Evolutionary conservation across 73 alveolate genomes (phyloP).

Genomic region (Effrenium voratum): DNA sequence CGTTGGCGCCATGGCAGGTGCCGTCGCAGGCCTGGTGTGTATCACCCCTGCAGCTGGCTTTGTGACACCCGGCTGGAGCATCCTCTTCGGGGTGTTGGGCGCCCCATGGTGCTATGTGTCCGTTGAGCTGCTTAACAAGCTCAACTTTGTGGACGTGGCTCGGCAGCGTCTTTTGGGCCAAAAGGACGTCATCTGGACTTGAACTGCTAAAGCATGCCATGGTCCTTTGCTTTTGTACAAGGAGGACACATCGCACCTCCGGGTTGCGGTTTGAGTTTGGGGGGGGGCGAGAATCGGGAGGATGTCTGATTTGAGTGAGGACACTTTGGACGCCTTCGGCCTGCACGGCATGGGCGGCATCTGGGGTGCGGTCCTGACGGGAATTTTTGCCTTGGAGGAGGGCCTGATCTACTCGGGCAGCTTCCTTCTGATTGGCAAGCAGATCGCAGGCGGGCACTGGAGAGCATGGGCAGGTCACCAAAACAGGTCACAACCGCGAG

Average conservation of each 20-base stretch:
- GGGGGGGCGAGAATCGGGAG: too few relatives aligned
- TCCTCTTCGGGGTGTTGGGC: conserved; percentile 42
- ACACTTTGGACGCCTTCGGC: conserved; percentile 50
- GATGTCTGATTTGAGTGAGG: too few relatives aligned
- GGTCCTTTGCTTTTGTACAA: too few relatives aligned
- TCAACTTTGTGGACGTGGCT: neutral
- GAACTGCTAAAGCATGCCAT: too few relatives aligned
- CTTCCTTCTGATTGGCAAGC: conserved; percentile 74
- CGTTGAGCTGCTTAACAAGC: conserved; percentile 24
- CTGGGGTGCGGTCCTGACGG: conserved; percentile 49
- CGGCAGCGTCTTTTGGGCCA: too few relatives aligned
- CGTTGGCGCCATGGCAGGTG: conserved; percentile 51
- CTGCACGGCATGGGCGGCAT: conserved; percentile 83
- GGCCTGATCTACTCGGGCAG: conserved; percentile 73
- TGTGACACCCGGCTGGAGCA: conserved; percentile 84
- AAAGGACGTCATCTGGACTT: too few relatives aligned
- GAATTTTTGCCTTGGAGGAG: conserved; percentile 38
- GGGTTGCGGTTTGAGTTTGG: too few relatives aligned
- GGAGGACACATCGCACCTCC: too few relatives aligned
- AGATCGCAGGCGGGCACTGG: conserved; percentile 58
- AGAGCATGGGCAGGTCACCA: too few relatives aligned
- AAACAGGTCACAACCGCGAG: too few relatives aligned
- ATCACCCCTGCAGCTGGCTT: conserved; percentile 80
- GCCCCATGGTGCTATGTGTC: conserved; percentile 63
- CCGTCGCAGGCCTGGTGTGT: conserved; percentile 74